phyloP scores from a whole-genome alignment of 768 basidiomycete species.

The Lactarius psammicola region DNA sequence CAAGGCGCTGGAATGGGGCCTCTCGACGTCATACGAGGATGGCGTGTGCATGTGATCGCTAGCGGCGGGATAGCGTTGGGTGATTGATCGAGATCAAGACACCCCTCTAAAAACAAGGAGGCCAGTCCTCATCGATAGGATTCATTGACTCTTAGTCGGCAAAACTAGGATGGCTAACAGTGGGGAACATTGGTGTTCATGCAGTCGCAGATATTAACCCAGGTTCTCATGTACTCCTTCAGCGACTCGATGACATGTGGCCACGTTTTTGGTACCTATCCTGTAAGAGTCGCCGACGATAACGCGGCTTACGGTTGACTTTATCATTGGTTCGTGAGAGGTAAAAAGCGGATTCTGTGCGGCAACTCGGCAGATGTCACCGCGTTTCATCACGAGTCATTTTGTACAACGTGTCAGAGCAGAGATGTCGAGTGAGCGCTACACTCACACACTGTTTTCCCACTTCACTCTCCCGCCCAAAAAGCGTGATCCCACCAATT shows the following conservation, averaged over 20 bases:
- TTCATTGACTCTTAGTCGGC: neutral
- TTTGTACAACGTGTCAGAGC: neutral
- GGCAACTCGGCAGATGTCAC: slow-evolving; percentile 2
- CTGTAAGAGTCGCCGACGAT: neutral
- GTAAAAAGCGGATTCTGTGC: slow-evolving; percentile 10
- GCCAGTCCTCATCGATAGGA: slow-evolving; percentile 16
- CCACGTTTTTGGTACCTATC: neutral
- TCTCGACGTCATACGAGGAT: slow-evolving; percentile 9
- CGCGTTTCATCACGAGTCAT: slow-evolving; percentile 5
- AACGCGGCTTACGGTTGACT: slow-evolving; percentile 7
- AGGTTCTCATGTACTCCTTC: neutral
- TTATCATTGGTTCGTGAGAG: slow-evolving; percentile 10
- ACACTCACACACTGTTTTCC: neutral
- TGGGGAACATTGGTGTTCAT: neutral
- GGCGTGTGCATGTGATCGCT: neutral
- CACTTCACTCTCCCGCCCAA: slow-evolving; percentile 41
- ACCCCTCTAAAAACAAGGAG: neutral
- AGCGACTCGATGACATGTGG: slow-evolving; percentile 13
- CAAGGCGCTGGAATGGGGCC: neutral
- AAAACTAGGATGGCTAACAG: neutral
- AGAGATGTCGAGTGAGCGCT: slow-evolving; percentile 7
- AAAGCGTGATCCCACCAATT: slow-evolving; percentile 60
- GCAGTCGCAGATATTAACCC: neutral
- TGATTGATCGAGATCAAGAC: slow-evolving; percentile 10
- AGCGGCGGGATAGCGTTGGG: neutral